phyloP scores from a whole-genome alignment of 1,139 yeast species.

The Taiozyma onychis region DNA sequence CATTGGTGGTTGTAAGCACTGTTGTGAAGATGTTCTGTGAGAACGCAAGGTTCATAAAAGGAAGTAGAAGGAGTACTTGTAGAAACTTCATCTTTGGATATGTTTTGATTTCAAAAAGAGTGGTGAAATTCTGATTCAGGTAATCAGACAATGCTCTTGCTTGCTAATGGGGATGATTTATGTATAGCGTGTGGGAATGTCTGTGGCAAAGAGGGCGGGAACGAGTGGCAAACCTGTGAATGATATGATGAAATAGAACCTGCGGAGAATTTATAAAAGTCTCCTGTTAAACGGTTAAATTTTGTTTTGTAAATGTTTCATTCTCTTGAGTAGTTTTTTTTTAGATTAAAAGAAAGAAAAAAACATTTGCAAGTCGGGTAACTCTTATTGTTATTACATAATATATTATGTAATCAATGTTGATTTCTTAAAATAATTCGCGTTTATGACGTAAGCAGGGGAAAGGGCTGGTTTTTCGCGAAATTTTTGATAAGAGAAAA shows the following conservation, averaged over 20 bases:
- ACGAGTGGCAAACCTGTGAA: too few species aligned
- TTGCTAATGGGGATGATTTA: too few species aligned
- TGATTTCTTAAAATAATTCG: too few species aligned
- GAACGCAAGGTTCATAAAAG: constrained; percentile 1
- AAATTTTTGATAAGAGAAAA: too few species aligned
- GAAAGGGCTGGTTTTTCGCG: neutral
- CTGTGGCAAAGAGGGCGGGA: too few species aligned
- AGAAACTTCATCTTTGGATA: neutral
- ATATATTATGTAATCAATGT: too few species aligned
- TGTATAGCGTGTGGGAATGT: too few species aligned
- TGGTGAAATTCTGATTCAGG: too few species aligned
- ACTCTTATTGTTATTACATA: neutral
- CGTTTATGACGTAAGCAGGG: neutral
- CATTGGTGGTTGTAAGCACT: constrained; percentile 24
- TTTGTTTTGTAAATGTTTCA: neutral
- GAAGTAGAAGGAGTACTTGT: constrained; percentile 5
- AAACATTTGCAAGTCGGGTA: neutral
- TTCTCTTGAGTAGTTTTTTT: neutral
- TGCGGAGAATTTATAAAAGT: too few species aligned
- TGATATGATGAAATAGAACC: too few species aligned
- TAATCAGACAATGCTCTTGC: too few species aligned
- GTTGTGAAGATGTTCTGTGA: constrained; percentile 19
- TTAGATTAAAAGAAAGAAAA: neutral
- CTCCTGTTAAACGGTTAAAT: neutral
- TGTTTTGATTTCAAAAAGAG: too few species aligned